These are phyloP conservation scores for Pichia heedii DNA, from an alignment of 805 yeast genomes.

Conservation along the genomic window DNA sequence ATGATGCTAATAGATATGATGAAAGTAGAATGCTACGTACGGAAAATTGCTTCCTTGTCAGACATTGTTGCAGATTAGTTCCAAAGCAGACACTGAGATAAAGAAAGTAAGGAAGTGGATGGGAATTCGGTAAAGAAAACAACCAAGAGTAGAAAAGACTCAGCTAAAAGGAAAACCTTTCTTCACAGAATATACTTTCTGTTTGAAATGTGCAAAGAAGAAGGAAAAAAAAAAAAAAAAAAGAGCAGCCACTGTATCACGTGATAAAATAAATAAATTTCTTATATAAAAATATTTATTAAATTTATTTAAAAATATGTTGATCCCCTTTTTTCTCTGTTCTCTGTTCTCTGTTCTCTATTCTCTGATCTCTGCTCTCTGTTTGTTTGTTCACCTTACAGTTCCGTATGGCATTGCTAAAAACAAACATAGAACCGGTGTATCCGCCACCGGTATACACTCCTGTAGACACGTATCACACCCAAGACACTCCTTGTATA, in stretches of 20 bases:
- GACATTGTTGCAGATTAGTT: conserved; percentile 1
- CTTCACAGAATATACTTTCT: neutral
- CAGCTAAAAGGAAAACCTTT: neutral
- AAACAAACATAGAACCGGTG: neutral
- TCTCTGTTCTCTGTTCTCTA: too few relatives aligned
- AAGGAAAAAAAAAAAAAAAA: neutral
- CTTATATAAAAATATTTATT: too few relatives aligned
- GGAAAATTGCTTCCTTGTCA: conserved; percentile 23
- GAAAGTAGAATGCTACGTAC: conserved; percentile 17
- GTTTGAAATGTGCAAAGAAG: too few relatives aligned
- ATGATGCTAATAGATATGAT: neutral
- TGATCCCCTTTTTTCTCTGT: too few relatives aligned
- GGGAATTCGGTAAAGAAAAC: too few relatives aligned
- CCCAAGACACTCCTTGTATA: neutral
- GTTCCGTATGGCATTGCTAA: neutral
- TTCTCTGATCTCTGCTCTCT: too few relatives aligned
- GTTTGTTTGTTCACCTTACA: too few relatives aligned
- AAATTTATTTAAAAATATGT: too few relatives aligned
- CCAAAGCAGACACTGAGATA: neutral
- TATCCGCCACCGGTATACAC: neutral
- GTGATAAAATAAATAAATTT: too few relatives aligned
- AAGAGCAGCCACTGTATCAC: neutral
- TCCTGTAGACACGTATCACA: neutral
- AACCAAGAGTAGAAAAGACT: neutral
- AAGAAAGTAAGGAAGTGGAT: neutral